Percentiles rank a stretch among this genome's conserved stretches.
phyloP scores from a whole-genome alignment of 352 stramenopile genomes.

The Pythium angustatum region DNA sequence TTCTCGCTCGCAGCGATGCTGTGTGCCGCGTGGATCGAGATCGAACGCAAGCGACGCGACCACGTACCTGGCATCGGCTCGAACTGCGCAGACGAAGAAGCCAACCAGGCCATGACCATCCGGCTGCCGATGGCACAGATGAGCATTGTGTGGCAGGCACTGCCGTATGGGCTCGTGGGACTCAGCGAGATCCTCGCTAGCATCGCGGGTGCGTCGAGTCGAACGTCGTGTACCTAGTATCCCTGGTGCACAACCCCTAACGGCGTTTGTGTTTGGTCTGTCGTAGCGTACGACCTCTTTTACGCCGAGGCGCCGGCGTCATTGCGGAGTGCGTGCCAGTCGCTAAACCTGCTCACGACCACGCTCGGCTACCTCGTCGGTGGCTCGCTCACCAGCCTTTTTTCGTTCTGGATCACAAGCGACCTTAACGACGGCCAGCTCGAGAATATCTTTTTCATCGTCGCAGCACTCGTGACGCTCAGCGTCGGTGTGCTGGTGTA shows the following conservation, averaged over 20 bases:
- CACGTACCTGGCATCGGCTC: conserved; percentile 51
- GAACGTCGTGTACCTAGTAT: too few species aligned
- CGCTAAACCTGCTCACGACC: conserved; percentile 88
- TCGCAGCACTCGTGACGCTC: conserved; percentile 63
- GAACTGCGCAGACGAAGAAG: conserved; percentile 71
- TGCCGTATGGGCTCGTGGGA: conserved; percentile 87
- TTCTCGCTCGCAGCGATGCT: conserved; percentile 82
- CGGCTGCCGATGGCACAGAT: conserved; percentile 72
- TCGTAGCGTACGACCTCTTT: conserved; percentile 85
- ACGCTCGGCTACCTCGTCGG: conserved; percentile 86
- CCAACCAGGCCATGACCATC: conserved; percentile 20
- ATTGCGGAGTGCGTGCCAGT: conserved; percentile 89
- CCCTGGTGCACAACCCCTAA: too few species aligned
- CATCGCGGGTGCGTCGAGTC: conserved; percentile 71
- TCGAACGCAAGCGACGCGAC: conserved; percentile 53
- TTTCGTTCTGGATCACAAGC: conserved; percentile 89
- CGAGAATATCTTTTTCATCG: conserved; percentile 86
- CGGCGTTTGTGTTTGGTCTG: neutral
- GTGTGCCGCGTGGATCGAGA: conserved; percentile 61
- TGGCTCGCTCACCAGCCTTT: conserved; percentile 79
- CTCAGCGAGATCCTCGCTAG: conserved; percentile 88
- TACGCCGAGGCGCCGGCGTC: conserved; percentile 90
- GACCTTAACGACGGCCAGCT: conserved; percentile 89
- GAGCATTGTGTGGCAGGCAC: conserved; percentile 88
- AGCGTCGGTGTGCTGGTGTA: conserved; percentile 59